These are phyloP conservation scores for Rhodosporidiobolus sp. DNA, from an alignment of 768 basidiomycete genomes.

Conservation along the genomic window DNA sequence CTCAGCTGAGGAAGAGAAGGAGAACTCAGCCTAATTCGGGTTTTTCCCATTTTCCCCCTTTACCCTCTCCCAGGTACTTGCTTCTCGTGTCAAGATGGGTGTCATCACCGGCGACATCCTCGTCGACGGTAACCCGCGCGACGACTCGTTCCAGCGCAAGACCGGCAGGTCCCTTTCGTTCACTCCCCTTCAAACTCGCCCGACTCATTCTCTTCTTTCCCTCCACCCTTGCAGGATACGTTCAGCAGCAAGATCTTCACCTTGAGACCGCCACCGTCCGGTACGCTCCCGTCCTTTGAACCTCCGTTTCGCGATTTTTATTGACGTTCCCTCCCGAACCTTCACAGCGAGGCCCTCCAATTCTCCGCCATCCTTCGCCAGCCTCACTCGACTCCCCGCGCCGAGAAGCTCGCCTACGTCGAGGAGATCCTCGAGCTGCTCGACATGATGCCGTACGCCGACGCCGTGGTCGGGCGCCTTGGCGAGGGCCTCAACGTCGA, in stretches of 20 bases:
- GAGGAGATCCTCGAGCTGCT: slow-evolving; percentile 52
- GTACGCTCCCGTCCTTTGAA: neutral
- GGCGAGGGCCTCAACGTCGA: slow-evolving; percentile 52
- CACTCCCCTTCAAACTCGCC: neutral
- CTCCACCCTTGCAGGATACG: too few species aligned
- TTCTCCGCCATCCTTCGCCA: slow-evolving; percentile 52
- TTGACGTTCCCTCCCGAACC: too few species aligned
- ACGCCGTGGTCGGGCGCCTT: slow-evolving; percentile 53
- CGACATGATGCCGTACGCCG: slow-evolving; percentile 52
- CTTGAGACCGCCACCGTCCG: slow-evolving; percentile 50
- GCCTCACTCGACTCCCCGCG: slow-evolving; percentile 46
- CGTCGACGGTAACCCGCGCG: slow-evolving; percentile 51
- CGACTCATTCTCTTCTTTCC: neutral
- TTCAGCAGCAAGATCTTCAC: slow-evolving; percentile 48
- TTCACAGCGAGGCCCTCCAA: slow-evolving; percentile 49
- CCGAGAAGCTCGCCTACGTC: slow-evolving; percentile 51
- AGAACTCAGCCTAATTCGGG: too few species aligned
- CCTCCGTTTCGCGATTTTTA: neutral
- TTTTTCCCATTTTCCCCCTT: too few species aligned
- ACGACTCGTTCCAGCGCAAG: slow-evolving; percentile 51
- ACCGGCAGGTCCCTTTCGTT: slow-evolving; percentile 43
- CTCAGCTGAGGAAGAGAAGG: too few species aligned
- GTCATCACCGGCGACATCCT: slow-evolving; percentile 54
- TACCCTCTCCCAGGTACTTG: slow-evolving; percentile 34
- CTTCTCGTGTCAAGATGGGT: slow-evolving; percentile 50